Evolutionary conservation across 1,284 basidiomycete species (phyloP).

Genomic region (Tranzscheliella williamsii): DNA sequence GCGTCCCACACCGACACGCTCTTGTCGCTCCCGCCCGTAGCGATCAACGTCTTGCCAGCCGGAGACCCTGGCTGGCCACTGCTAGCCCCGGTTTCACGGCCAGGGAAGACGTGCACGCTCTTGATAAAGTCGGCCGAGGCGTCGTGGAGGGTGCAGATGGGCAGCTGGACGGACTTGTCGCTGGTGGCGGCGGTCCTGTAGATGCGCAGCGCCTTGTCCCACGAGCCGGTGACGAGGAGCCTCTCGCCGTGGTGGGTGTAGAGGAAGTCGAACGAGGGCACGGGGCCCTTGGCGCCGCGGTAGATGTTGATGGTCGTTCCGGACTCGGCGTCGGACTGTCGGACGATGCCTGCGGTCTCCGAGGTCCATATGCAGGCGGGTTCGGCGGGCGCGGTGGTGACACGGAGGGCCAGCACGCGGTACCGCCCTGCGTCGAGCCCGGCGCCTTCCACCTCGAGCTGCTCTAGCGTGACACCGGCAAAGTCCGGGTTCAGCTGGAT

Average conservation of each 20-base stretch:
- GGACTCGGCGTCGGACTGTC: conserved; percentile 16
- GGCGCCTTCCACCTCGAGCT: background rate
- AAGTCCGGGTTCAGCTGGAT: background rate
- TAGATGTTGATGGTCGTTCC: conserved; percentile 15
- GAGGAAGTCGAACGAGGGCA: conserved; percentile 5
- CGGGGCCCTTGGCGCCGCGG: conserved; percentile 23
- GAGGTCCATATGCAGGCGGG: conserved; percentile 8
- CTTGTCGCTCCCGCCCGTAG: conserved; percentile 34
- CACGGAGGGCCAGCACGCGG: background rate
- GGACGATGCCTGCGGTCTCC: conserved; percentile 18
- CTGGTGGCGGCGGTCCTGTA: conserved; percentile 1
- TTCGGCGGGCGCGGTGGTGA: background rate
- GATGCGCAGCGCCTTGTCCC: conserved; percentile 24
- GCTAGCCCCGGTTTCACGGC: background rate
- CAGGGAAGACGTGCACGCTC: conserved; percentile 11
- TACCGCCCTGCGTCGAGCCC: background rate
- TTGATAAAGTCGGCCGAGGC: conserved; percentile 45
- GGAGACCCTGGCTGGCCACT: background rate
- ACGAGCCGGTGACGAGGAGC: conserved; percentile 24
- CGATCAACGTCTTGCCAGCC: conserved; percentile 9
- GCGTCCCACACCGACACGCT: conserved; percentile 19
- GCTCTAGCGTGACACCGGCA: background rate
- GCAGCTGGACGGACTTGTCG: background rate
- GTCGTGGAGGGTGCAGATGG: background rate
- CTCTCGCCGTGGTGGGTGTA: background rate